Percentiles rank a stretch among this genome's conserved stretches.
phyloP scores from a whole-genome alignment of 2,329 filamentous ascomycete genomes.

The Phyllosticta paracitricarpa region DNA sequence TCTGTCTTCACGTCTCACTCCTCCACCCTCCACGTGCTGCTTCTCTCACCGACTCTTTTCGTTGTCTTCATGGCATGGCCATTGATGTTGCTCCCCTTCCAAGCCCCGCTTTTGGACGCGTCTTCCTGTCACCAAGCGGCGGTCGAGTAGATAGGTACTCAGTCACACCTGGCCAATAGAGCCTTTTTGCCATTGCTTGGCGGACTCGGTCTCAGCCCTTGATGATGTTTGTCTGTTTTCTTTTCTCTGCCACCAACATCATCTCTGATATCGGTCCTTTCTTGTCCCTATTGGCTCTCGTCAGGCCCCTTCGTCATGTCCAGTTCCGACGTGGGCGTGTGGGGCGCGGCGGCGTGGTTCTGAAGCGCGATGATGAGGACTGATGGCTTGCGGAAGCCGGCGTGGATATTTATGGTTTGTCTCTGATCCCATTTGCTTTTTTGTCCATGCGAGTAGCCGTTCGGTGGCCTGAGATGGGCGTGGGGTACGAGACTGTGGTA shows the following conservation, averaged over 20 bases:
- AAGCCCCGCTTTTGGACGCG: neutral
- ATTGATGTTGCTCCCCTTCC: neutral
- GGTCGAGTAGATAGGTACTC: neutral
- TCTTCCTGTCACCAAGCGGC: neutral
- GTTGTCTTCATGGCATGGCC: neutral
- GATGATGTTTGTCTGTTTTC: neutral
- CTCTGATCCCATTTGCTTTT: neutral
- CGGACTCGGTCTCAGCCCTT: neutral
- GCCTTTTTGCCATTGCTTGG: neutral
- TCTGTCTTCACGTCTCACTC: neutral
- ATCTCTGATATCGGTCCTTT: neutral
- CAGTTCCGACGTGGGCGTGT: neutral
- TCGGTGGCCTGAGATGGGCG: neutral
- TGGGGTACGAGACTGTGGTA: neutral
- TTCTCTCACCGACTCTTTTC: neutral
- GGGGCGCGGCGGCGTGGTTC: neutral
- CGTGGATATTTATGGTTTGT: neutral
- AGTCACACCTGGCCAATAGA: neutral
- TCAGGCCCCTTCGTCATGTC: neutral
- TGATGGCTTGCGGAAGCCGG: neutral
- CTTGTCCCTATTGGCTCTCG: neutral
- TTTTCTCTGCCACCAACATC: neutral
- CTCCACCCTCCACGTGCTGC: neutral
- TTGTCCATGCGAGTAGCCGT: neutral
- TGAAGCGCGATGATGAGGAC: neutral